Percentiles rank a stretch among this genome's conserved stretches.
Conservation (phyloP, 2,329 filamentous ascomycete genomes). For the Graphium sp. region DNA sequence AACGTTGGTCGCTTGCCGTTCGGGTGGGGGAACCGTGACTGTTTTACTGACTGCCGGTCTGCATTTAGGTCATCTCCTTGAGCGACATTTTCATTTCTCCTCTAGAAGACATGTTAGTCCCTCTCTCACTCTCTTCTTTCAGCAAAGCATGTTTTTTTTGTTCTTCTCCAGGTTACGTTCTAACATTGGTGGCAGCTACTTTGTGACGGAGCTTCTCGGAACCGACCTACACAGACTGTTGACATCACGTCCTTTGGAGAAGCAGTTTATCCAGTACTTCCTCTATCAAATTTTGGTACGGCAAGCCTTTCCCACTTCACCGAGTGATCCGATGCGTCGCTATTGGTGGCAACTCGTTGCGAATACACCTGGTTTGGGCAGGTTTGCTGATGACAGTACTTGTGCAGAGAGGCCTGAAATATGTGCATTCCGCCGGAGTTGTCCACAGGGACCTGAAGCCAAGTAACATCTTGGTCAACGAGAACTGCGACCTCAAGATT, state of each 20-base stretch:
- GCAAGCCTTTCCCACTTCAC: too few species aligned
- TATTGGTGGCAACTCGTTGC: too few species aligned
- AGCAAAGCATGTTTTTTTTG: neutral
- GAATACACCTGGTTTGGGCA: too few species aligned
- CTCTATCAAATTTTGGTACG: constrained; percentile 97
- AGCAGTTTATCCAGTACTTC: constrained; percentile 99
- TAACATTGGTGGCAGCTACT: constrained; percentile 47
- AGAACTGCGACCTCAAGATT: constrained; percentile 99
- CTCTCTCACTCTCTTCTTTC: constrained; percentile 4
- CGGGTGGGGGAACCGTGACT: neutral
- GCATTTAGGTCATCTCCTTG: constrained; percentile 71
- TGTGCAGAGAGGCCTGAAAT: constrained; percentile 88
- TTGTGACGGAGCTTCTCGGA: constrained; percentile 92
- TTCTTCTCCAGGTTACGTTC: constrained; percentile 5
- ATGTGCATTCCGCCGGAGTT: constrained; percentile 95
- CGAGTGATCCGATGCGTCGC: too few species aligned
- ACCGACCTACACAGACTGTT: constrained; percentile 92
- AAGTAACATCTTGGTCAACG: constrained; percentile 97
- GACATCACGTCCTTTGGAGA: constrained; percentile 89
- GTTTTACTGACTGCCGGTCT: neutral
- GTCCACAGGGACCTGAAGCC: constrained; percentile 96
- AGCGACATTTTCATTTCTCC: constrained; percentile 99
- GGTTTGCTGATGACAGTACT: too few species aligned
- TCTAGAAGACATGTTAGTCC: constrained; percentile 85
- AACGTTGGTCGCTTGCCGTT: constrained; percentile 43